Conservation (phyloP, 2,329 filamentous ascomycete species). For the Phialophora verrucosa region DNA sequence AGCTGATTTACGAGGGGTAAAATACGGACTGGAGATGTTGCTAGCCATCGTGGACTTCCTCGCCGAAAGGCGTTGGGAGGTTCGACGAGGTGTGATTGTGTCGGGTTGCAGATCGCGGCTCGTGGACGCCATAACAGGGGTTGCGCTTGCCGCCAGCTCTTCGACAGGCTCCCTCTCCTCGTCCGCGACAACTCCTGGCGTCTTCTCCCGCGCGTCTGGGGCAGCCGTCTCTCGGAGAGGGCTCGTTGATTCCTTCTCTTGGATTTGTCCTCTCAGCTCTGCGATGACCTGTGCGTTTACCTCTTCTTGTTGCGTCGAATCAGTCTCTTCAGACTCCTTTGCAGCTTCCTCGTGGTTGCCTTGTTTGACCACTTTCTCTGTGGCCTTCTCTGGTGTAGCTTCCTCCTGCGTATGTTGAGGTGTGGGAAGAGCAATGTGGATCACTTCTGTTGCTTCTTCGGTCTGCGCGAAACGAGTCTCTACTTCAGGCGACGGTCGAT, state of each 20-base stretch:
- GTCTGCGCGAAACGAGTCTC: neutral
- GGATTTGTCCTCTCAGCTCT: neutral
- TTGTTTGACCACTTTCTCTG: neutral
- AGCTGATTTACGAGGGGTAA: conserved; percentile 28
- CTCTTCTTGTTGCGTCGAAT: neutral
- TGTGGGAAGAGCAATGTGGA: neutral
- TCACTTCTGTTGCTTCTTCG: neutral
- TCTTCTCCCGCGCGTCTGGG: neutral
- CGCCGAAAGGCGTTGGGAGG: conserved; percentile 30
- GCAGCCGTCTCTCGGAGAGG: neutral
- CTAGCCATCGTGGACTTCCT: conserved; percentile 28
- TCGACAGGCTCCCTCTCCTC: neutral
- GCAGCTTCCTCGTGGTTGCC: neutral
- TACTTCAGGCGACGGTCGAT: neutral
- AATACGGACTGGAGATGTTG: conserved; percentile 36
- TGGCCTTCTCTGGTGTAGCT: neutral
- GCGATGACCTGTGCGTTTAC: neutral
- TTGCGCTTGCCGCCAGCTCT: conserved; percentile 5
- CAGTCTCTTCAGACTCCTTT: neutral
- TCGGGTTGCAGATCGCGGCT: neutral
- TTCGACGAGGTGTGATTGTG: conserved; percentile 22
- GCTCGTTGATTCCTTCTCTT: neutral
- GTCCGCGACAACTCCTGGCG: neutral
- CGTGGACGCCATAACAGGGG: neutral
- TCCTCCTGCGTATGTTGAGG: conserved; percentile 13